Base-by-base conservation (phyloP, 371 early-diverging fungal species). In the Nosema muscidifuracis region DNA sequence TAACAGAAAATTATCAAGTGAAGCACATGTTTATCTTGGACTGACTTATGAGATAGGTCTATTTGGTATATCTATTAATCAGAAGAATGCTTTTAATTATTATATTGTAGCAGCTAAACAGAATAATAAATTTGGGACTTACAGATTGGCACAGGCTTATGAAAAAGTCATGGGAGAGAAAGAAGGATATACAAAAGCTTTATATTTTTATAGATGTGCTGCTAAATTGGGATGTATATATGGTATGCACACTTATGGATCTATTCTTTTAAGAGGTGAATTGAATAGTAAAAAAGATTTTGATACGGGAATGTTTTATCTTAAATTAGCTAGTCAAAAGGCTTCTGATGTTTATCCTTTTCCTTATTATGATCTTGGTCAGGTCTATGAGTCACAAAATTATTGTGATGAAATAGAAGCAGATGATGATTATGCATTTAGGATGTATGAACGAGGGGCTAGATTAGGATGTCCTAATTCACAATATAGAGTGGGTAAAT, bases 141-240 rank as follows among this genome's bases (percentile, higher is more conserved):
- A 75, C 70, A 58, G 79, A 36, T 65, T 84, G 16, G 84, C 76
- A 10, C 78, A 75, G 55, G 77, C 77, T 62, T 82, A 77, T 74
- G 84, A 84, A 65, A 67, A 79, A 31, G 82, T 80, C 0, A 66
- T 71, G 33, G 79, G 72, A 26, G 67, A 66, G 36, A 30, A 20
- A 16, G 34, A 63, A 16, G 53, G 65, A 56, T 36, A 65, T 60
- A 30, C 55, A 6, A 81, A 76, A 50, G 83, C 83, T 22, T 51
- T 77, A 1, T 62, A 75, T 65, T 84, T 79, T 67, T 84, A 81
- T 64, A 81, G 80, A 60, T 76, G 78, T 42, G 71, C 83, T 0
- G 83, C 84, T 10, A 84, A 84, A 47, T 70, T 81, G 16, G 84
- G 84, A 12, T 73, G 67, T 26, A 36, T 71, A 28, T 77, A 82